Conservation (phyloP, 2,329 filamentous ascomycete species). For the Thelonectria discophora region DNA sequence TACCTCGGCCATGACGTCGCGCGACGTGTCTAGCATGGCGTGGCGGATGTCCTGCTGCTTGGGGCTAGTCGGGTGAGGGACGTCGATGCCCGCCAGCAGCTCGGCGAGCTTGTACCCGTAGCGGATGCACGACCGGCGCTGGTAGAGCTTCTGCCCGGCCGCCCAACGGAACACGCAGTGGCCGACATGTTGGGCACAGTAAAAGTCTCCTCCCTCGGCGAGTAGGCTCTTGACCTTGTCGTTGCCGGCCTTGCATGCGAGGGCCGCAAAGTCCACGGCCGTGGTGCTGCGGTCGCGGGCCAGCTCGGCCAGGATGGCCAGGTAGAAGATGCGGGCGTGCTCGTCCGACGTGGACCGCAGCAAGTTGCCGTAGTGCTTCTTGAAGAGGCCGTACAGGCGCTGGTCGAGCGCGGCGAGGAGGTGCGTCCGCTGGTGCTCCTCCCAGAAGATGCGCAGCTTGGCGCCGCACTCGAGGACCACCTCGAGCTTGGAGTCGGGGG, state of each 20-base stretch:
- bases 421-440: conserved; percentile 43
- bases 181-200: conserved; percentile 54
- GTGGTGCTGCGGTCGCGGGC: conserved; percentile 44
- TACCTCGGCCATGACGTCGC: conserved; percentile 45
- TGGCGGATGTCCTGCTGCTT: conserved; percentile 38
- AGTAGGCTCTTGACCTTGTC: conserved; percentile 49
- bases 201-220: conserved; percentile 49
- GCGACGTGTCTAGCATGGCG: conserved; percentile 36
- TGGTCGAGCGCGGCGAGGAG: conserved; percentile 48
- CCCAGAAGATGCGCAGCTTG: conserved; percentile 40
- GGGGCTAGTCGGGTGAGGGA: conserved; percentile 43
- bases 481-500: conserved; percentile 31
- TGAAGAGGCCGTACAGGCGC: conserved; percentile 52
- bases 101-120: conserved; percentile 57
- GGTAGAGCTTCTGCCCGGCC: conserved; percentile 53
- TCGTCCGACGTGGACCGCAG: conserved; percentile 43
- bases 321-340: conserved; percentile 50
- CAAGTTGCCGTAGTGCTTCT: conserved; percentile 42
- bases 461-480: conserved; percentile 37
- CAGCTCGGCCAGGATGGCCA: conserved; percentile 51
- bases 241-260: conserved; percentile 46
- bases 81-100: conserved; percentile 53
- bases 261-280: conserved; percentile 50
- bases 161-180: conserved; percentile 55
- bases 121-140: conserved; percentile 48